Percentiles rank a stretch among this genome's conserved stretches.
These are phyloP conservation scores for Sedum album DNA, from an alignment of 164 flowering plant species.

Conservation along the genomic window DNA sequence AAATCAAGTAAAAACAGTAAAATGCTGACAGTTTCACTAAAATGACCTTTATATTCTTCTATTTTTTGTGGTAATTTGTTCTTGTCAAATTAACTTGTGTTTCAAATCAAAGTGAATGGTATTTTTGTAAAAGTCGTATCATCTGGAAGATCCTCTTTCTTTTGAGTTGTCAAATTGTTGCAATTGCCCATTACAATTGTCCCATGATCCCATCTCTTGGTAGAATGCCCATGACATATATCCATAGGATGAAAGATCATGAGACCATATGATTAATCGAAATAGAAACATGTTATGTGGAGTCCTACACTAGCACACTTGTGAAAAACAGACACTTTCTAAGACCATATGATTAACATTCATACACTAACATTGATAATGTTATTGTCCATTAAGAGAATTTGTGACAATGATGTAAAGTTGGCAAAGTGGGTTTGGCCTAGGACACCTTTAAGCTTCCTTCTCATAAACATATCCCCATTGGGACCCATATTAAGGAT, in stretches of 20 bases:
- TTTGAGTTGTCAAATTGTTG: background rate
- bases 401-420: background rate
- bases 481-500: background rate
- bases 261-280: background rate
- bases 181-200: background rate
- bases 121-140: background rate
- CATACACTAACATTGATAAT: background rate
- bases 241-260: background rate
- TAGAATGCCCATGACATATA: background rate
- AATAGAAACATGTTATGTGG: slow-evolving; percentile 1
- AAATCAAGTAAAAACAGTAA: too few relatives aligned
- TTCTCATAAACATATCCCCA: background rate
- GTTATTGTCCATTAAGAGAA: background rate
- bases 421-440: slow-evolving; percentile 8
- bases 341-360: slow-evolving; percentile 6
- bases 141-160: background rate
- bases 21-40: too few relatives aligned
- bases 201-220: background rate
- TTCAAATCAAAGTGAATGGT: too few relatives aligned
- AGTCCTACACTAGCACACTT: slow-evolving; percentile 7
- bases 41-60: too few relatives aligned
- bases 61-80: too few relatives aligned
- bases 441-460: slow-evolving; percentile 5
- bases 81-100: too few relatives aligned
- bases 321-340: slow-evolving; percentile 2